These are phyloP conservation scores for Pneumocystis jirovecii DNA, from an alignment of 1,139 yeast species.

Conservation along the genomic window DNA sequence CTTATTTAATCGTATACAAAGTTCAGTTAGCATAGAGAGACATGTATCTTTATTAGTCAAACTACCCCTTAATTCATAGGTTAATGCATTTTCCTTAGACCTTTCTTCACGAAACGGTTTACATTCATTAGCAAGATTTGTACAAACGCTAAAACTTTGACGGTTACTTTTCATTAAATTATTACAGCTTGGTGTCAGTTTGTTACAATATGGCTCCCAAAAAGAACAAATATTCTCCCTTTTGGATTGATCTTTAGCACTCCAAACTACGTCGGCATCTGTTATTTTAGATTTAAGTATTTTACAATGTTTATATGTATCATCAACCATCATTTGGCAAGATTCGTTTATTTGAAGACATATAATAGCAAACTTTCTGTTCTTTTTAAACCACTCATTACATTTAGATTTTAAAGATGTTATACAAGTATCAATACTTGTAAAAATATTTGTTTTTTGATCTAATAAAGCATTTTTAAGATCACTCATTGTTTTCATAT, in stretches of 20 bases:
- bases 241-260: neutral
- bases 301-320: neutral
- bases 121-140: neutral
- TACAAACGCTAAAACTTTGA: neutral
- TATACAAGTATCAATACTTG: neutral
- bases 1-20: neutral
- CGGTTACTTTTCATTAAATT: too few relatives aligned
- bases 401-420: neutral
- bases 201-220: neutral
- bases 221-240: neutral
- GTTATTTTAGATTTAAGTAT: neutral
- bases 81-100: neutral
- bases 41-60: neutral
- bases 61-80: neutral
- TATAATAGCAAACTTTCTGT: too few relatives aligned
- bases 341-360: neutral
- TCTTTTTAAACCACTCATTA: neutral
- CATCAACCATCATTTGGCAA: neutral
- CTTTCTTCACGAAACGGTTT: neutral
- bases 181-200: neutral
- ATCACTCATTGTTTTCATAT: neutral
- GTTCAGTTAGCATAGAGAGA: too few relatives aligned
- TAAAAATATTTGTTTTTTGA: too few relatives aligned
- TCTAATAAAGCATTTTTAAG: too few relatives aligned
- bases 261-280: neutral